Evolutionary conservation across 129 eudicot species (phyloP).

Genomic region (Deinandra increscens): DNA sequence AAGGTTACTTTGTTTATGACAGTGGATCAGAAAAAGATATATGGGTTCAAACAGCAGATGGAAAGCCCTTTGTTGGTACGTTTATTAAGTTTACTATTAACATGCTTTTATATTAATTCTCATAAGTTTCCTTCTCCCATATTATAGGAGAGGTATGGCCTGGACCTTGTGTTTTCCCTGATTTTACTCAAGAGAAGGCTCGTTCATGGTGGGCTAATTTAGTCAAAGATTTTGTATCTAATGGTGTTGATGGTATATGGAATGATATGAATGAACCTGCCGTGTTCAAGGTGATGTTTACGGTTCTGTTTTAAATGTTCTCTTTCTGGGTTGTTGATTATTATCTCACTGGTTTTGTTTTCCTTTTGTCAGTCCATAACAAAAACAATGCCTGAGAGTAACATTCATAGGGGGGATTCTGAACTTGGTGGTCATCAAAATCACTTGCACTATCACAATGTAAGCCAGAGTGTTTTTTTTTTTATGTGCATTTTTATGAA

Average conservation of each 20-base stretch:
- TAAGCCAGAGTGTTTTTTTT: conserved; percentile 26
- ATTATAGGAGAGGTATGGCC: conserved; percentile 94
- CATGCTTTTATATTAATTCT: conserved; percentile 3
- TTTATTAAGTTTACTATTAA: conserved; percentile 1
- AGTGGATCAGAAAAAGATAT: conserved; percentile 72
- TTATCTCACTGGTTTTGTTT: conserved; percentile 21
- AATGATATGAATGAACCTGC: conserved; percentile 99
- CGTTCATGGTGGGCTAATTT: conserved; percentile 91
- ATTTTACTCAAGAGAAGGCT: conserved; percentile 75
- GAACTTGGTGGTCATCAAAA: conserved; percentile 88
- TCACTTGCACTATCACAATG: conserved; percentile 92
- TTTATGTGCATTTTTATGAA: not conserved
- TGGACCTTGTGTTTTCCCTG: conserved; percentile 97
- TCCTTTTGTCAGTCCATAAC: conserved; percentile 55
- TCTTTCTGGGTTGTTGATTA: conserved; percentile 14
- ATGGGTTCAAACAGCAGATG: conserved; percentile 76
- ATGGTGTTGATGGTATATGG: conserved; percentile 99
- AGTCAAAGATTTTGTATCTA: conserved; percentile 69
- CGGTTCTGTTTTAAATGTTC: not conserved
- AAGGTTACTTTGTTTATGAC: conserved; percentile 78
- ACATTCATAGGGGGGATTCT: conserved; percentile 75
- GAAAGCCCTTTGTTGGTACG: conserved; percentile 73
- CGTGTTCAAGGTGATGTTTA: conserved; percentile 60
- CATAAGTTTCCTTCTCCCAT: conserved; percentile 14
- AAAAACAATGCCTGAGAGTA: conserved; percentile 96